A percentile compares a stretch with the other conserved stretches of the same genome.
Evolutionary conservation across 2,329 filamentous ascomycete species (phyloP).

Genomic region (Emmonsiellopsis sp.): DNA sequence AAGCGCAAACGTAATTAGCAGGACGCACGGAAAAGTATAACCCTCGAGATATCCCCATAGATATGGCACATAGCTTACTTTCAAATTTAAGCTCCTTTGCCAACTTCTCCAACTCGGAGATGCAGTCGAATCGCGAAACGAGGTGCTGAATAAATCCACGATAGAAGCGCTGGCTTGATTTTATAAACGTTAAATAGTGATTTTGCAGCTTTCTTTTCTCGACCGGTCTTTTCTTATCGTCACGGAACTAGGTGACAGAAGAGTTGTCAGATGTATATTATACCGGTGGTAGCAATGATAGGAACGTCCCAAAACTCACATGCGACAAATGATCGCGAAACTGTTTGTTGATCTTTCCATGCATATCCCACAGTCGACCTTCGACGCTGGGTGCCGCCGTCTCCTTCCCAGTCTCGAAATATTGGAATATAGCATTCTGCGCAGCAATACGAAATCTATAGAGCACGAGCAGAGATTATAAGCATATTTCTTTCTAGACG

Average conservation of each 20-base stretch:
- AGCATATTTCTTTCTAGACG: not conserved
- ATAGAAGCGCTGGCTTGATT: conserved; percentile 82
- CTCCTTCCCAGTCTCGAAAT: conserved; percentile 34
- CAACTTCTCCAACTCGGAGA: conserved; percentile 50
- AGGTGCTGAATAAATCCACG: conserved; percentile 73
- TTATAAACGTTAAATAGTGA: conserved; percentile 75
- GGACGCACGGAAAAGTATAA: not conserved
- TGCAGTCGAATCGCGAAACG: conserved; percentile 49
- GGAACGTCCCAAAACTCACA: conserved; percentile 25
- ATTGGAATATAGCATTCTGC: conserved; percentile 62
- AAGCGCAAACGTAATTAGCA: not conserved
- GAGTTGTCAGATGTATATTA: not conserved
- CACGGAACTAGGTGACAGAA: conserved; percentile 34
- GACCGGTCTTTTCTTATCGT: conserved; percentile 47
- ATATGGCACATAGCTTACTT: conserved; percentile 26
- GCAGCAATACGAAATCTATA: conserved; percentile 64
- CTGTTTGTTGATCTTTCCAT: conserved; percentile 66
- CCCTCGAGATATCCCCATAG: not conserved
- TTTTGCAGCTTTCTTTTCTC: conserved; percentile 71
- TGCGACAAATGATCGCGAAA: conserved; percentile 63
- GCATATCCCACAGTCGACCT: conserved; percentile 65
- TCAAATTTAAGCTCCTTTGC: conserved; percentile 43
- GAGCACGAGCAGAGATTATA: conserved; percentile 12
- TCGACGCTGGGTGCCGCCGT: conserved; percentile 46
- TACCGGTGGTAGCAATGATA: conserved; percentile 9